Evolutionary conservation across 805 yeast species (phyloP).

Genomic region (Saccharomycopsis sp.): DNA sequence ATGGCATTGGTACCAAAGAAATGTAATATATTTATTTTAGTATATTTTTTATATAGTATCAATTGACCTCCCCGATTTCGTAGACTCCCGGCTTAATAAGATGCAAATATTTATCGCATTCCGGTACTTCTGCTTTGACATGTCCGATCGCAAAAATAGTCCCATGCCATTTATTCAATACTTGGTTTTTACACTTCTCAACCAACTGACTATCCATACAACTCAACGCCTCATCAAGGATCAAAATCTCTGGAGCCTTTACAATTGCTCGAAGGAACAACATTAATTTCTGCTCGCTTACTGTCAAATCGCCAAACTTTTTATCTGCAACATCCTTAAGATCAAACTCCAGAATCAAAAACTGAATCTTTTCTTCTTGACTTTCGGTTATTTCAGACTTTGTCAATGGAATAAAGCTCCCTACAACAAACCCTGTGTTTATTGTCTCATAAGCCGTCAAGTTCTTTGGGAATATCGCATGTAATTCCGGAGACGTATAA

Average conservation of each 20-base stretch:
- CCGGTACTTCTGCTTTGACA: conserved; percentile 71
- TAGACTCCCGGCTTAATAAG: conserved; percentile 33
- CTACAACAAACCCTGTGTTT: conserved; percentile 67
- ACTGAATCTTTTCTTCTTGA: conserved; percentile 35
- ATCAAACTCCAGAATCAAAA: conserved; percentile 41
- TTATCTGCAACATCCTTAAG: conserved; percentile 34
- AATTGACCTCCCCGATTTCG: conserved; percentile 25
- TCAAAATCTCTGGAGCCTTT: conserved; percentile 69
- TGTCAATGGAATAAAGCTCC: conserved; percentile 50
- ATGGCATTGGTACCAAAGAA: no score
- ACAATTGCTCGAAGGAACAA: conserved; percentile 72
- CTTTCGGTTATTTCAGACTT: conserved; percentile 28
- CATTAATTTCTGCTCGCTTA: conserved; percentile 73
- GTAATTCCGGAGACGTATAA: conserved; percentile 86
- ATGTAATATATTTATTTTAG: no score
- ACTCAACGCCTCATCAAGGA: conserved; percentile 88
- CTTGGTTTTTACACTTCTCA: conserved; percentile 45
- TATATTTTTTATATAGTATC: no score
- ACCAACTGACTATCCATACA: conserved; percentile 71
- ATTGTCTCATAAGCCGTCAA: conserved; percentile 52
- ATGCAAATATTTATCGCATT: conserved; percentile 46
- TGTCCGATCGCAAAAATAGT: conserved; percentile 81
- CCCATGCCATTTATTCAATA: conserved; percentile 51
- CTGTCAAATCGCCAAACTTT: conserved; percentile 46
- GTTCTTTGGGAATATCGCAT: conserved; percentile 67